phyloP scores from a whole-genome alignment of 306 rosid species.

The Prunus fruticosa region DNA sequence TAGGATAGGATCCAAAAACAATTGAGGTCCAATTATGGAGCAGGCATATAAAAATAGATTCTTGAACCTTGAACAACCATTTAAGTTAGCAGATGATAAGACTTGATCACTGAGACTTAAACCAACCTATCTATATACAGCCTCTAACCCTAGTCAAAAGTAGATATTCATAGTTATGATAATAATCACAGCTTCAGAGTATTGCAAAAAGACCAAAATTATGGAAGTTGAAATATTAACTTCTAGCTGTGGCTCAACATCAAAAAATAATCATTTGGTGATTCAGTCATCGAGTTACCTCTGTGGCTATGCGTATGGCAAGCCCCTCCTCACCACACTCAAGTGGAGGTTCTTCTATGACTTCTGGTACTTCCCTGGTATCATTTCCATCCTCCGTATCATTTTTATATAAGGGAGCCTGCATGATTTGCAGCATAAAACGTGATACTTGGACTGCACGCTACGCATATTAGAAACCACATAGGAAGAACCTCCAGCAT shows the following conservation, averaged over 20 bases:
- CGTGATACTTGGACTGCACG: slow-evolving; percentile 93
- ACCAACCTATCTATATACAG: neutral
- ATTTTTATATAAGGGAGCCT: slow-evolving; percentile 58
- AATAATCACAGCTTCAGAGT: slow-evolving; percentile 1
- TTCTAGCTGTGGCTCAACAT: neutral
- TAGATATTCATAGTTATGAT: neutral
- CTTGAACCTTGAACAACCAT: neutral
- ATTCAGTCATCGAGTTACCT: slow-evolving; percentile 49
- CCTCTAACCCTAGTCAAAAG: neutral
- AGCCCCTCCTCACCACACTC: slow-evolving; percentile 89
- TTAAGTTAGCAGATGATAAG: neutral
- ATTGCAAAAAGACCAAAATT: neutral
- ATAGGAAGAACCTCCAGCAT: slow-evolving; percentile 52
- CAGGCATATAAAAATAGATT: neutral
- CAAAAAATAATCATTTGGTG: slow-evolving; percentile 5
- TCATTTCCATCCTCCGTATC: slow-evolving; percentile 44
- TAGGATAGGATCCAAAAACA: neutral
- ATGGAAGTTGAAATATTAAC: neutral
- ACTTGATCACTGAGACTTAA: neutral
- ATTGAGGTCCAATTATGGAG: neutral
- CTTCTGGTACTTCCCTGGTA: slow-evolving; percentile 42
- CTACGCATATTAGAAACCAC: slow-evolving; percentile 74
- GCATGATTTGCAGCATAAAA: slow-evolving; percentile 95
- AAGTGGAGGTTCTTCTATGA: slow-evolving; percentile 55
- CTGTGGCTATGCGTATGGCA: slow-evolving; percentile 75